These are phyloP conservation scores for Fomitopsis palustris DNA, from an alignment of 1,284 basidiomycete species.

Conservation along the genomic window DNA sequence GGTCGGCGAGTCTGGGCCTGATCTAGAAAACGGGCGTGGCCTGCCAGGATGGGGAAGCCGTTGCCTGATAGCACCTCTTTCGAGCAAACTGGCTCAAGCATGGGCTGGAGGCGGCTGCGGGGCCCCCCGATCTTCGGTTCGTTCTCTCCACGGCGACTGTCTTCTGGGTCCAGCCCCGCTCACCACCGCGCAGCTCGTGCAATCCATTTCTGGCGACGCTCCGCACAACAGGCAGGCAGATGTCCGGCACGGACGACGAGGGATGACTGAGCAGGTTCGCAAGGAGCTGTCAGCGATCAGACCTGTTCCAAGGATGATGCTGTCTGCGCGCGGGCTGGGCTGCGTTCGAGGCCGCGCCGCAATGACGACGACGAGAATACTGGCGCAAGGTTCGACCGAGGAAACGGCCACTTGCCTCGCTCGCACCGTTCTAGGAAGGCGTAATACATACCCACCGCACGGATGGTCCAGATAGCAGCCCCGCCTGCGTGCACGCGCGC, in stretches of 20 bases:
- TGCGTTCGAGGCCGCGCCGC: too few relatives aligned
- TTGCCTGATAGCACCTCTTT: neutral
- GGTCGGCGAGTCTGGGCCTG: neutral
- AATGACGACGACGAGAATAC: too few relatives aligned
- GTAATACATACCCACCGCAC: too few relatives aligned
- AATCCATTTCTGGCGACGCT: neutral
- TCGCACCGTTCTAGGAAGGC: too few relatives aligned
- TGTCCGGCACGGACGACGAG: neutral
- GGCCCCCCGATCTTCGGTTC: neutral
- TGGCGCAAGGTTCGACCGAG: too few relatives aligned
- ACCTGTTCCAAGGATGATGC: neutral
- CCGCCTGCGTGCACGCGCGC: too few relatives aligned
- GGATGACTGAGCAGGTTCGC: neutral
- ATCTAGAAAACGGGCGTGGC: too few relatives aligned
- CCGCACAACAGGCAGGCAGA: neutral
- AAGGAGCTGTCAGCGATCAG: neutral
- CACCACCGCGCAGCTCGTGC: too few relatives aligned
- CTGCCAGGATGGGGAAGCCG: neutral
- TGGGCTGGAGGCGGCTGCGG: neutral
- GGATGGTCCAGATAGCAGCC: too few relatives aligned
- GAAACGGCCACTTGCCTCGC: too few relatives aligned
- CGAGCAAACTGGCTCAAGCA: neutral
- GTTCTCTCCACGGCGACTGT: neutral
- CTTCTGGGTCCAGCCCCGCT: too few relatives aligned
- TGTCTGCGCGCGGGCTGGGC: neutral